Evolutionary conservation across 78 protist genomes (phyloP).

Genomic region (Dictyostelium purpureum): DNA sequence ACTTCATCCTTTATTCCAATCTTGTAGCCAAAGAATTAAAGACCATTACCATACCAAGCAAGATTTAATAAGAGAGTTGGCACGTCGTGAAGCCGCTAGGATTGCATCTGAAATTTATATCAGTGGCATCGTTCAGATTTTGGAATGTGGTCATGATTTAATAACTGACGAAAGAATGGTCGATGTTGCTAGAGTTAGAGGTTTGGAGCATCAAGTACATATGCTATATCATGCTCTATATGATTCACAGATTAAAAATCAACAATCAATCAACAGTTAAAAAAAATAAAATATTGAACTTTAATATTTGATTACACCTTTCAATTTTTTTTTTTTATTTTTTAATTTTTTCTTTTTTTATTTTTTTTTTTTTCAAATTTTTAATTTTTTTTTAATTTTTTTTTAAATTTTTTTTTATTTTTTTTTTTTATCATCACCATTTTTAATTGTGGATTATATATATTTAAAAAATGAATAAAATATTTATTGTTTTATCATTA

Average conservation of each 20-base stretch:
- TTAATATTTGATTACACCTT: no score
- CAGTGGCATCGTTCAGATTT: conserved; percentile 54
- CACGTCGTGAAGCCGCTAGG: conserved; percentile 58
- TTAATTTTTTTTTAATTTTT: no score
- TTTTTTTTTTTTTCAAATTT: no score
- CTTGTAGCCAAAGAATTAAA: conserved; percentile 40
- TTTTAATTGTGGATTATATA: no score
- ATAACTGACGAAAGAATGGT: conserved; percentile 78
- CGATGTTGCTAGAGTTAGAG: conserved; percentile 75
- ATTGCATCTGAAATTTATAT: conserved; percentile 71
- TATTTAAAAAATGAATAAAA: not conserved
- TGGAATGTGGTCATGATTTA: conserved; percentile 65
- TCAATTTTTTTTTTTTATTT: no score
- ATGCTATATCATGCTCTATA: conserved; percentile 72
- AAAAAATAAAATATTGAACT: no score
- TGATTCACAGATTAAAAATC: conserved; percentile 37
- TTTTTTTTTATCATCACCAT: no score
- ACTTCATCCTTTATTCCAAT: conserved; percentile 64
- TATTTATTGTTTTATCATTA: not conserved
- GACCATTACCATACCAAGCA: conserved; percentile 51
- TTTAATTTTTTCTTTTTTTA: no score
- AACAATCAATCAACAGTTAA: no score
- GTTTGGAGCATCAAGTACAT: conserved; percentile 73
- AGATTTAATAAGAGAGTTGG: conserved; percentile 54
- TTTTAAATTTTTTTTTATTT: no score